Evolutionary conservation across 345 rosid species (phyloP).

Genomic region (Clarkia xantiana): DNA sequence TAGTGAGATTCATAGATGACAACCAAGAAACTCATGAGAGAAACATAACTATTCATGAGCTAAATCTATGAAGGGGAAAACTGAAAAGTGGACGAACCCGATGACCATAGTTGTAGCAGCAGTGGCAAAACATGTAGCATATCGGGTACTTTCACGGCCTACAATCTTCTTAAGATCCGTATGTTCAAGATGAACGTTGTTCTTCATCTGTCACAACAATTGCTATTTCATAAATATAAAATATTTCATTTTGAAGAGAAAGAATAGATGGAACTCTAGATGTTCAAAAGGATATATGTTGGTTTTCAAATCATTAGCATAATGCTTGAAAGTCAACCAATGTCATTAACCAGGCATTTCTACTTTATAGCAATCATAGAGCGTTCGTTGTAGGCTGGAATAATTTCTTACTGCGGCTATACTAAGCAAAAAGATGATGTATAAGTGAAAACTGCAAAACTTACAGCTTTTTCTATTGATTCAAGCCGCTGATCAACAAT

Average conservation of each 20-base stretch:
- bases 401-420: not conserved
- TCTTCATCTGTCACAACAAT: conserved; percentile 40
- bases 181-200: conserved; percentile 36
- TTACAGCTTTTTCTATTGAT: conserved; percentile 55
- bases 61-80: not conserved
- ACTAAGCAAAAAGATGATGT: not conserved
- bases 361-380: no score
- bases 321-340: no score
- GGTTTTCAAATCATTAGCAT: no score
- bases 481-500: conserved; percentile 55
- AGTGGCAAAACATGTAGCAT: conserved; percentile 48
- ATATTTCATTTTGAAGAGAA: no score
- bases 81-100: conserved; percentile 35
- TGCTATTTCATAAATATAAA: not conserved
- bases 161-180: conserved; percentile 66
- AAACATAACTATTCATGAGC: no score
- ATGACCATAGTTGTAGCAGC: conserved; percentile 66
- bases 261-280: no score
- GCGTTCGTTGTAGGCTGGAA: no score
- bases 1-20: no score
- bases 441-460: conserved; percentile 13
- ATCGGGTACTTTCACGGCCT: conserved; percentile 37
- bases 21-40: no score
- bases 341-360: no score
- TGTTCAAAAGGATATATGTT: no score